A percentile compares a stretch with the other conserved stretches of the same genome.
Conservation (phyloP, 768 basidiomycete genomes). For the Hebeloma cylindrosporum region DNA sequence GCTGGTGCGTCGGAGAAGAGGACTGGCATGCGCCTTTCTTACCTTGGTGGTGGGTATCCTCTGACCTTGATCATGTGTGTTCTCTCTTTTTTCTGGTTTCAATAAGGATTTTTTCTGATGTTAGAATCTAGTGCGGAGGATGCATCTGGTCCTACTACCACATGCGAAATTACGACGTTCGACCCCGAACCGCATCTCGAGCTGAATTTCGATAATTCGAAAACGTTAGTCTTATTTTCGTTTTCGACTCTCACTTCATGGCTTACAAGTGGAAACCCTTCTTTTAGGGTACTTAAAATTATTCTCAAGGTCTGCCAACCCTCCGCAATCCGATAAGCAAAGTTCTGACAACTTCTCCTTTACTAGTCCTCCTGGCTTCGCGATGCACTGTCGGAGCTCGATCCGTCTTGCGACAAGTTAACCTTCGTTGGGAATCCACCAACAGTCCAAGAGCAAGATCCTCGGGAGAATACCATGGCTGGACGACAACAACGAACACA, state of each 20-base stretch:
- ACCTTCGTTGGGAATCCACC: constrained; percentile 80
- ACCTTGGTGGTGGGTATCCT: constrained; percentile 75
- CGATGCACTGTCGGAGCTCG: constrained; percentile 89
- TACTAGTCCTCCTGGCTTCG: constrained; percentile 87
- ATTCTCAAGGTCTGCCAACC: constrained; percentile 69
- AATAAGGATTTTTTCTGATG: constrained; percentile 1
- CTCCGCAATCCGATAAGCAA: background rate
- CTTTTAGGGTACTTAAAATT: constrained; percentile 65
- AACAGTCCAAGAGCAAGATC: constrained; percentile 11
- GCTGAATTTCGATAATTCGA: constrained; percentile 70
- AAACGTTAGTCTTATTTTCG: constrained; percentile 44
- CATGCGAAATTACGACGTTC: constrained; percentile 83
- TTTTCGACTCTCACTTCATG: background rate
- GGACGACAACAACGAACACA: constrained; percentile 16
- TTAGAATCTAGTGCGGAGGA: constrained; percentile 61
- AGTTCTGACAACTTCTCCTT: background rate
- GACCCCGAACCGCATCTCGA: constrained; percentile 82
- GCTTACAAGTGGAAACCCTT: background rate
- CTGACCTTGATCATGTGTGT: constrained; percentile 78
- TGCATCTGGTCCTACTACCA: constrained; percentile 77
- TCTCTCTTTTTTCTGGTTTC: background rate
- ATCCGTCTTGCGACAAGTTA: constrained; percentile 83
- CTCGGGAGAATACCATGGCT: constrained; percentile 26
- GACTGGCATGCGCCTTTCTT: constrained; percentile 86
- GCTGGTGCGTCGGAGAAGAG: constrained; percentile 51